phyloP scores from a whole-genome alignment of 1,284 basidiomycete genomes.

The Puccinia triticina region DNA sequence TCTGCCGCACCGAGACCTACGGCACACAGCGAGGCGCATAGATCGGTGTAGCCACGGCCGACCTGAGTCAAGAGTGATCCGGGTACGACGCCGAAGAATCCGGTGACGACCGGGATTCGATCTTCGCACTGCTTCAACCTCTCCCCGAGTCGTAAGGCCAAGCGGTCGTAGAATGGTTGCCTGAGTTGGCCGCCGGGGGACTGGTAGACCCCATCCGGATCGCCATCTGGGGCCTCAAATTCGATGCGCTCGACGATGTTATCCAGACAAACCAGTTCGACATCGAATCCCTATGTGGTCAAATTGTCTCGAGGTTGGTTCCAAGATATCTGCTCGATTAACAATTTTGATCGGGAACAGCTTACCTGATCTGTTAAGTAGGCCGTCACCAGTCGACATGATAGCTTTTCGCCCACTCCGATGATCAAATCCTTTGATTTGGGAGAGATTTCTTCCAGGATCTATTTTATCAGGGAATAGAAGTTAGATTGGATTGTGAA shows the following conservation, averaged over 20 bases:
- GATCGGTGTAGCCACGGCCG: slow-evolving; percentile 93
- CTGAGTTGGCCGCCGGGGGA: slow-evolving; percentile 65
- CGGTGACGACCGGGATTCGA: slow-evolving; percentile 78
- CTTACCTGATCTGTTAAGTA: slow-evolving; percentile 79
- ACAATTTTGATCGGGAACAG: slow-evolving; percentile 23
- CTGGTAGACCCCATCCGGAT: slow-evolving; percentile 57
- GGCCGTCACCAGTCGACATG: slow-evolving; percentile 89
- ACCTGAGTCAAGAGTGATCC: slow-evolving; percentile 91
- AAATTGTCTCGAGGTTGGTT: neutral
- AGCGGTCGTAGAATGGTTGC: slow-evolving; percentile 60
- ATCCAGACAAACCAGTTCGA: slow-evolving; percentile 92
- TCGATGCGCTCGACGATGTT: slow-evolving; percentile 69
- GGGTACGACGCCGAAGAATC: slow-evolving; percentile 94
- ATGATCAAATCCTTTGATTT: slow-evolving; percentile 91
- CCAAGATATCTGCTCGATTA: slow-evolving; percentile 17
- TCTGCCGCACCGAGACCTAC: slow-evolving; percentile 84
- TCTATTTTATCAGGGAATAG: slow-evolving; percentile 63
- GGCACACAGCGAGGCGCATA: slow-evolving; percentile 87
- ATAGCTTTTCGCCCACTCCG: slow-evolving; percentile 86
- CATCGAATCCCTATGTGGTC: slow-evolving; percentile 76
- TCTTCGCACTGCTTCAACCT: slow-evolving; percentile 75
- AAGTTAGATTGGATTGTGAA: neutral
- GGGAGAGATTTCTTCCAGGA: slow-evolving; percentile 95
- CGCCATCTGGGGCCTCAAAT: slow-evolving; percentile 53
- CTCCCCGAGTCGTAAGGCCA: slow-evolving; percentile 75